Percentiles rank a stretch among this genome's conserved stretches.
phyloP scores from a whole-genome alignment of 306 rosid genomes.

The Oxytropis ochrocephala region DNA sequence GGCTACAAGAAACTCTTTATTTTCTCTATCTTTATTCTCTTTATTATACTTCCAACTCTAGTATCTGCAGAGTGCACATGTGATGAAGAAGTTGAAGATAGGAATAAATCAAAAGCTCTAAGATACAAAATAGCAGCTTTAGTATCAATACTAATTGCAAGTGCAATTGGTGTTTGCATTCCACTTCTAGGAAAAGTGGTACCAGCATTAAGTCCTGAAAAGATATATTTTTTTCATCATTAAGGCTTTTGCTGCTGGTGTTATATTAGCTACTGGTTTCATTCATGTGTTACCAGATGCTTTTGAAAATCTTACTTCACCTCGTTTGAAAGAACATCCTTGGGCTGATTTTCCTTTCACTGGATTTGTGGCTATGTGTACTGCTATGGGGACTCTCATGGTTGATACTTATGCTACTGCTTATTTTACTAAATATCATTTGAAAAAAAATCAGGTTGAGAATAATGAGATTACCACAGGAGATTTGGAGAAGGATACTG shows the following conservation, averaged over 20 bases:
- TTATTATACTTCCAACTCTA: neutral
- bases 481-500: constrained; percentile 31
- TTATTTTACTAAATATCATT: constrained; percentile 31
- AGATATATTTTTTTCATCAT: constrained; percentile 45
- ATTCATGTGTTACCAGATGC: constrained; percentile 80
- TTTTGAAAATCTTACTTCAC: constrained; percentile 35
- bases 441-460: neutral
- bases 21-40: neutral
- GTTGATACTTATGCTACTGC: constrained; percentile 66
- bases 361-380: constrained; percentile 76
- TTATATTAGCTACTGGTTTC: constrained; percentile 67
- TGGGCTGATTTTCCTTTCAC: constrained; percentile 74
- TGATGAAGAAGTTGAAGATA: neutral
- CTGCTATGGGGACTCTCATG: constrained; percentile 71
- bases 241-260: constrained; percentile 79
- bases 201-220: constrained; percentile 54
- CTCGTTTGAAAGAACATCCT: constrained; percentile 40
- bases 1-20: neutral
- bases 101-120: constrained; percentile 25
- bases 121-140: constrained; percentile 48
- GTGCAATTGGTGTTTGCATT: constrained; percentile 54
- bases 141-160: constrained; percentile 40
- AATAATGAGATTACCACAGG: neutral
- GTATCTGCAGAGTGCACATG: constrained; percentile 20
- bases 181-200: constrained; percentile 56